Percentiles rank a stretch among this genome's conserved stretches.
Conservation (phyloP, 2,329 filamentous ascomycete genomes). For the Apiospora sp. region DNA sequence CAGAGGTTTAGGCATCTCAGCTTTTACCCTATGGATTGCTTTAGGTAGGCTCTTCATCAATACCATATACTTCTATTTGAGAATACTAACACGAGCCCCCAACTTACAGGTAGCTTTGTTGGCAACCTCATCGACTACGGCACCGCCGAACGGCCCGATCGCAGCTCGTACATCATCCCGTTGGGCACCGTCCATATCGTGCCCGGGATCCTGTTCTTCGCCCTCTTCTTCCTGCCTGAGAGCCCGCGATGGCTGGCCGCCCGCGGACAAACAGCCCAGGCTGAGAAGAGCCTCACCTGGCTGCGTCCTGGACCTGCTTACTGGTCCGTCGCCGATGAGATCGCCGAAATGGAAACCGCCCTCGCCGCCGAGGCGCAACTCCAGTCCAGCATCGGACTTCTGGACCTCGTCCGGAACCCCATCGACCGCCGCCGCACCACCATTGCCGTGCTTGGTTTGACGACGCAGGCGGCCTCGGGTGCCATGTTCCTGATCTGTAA, state of each 20-base stretch:
- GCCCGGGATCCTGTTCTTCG: conserved; percentile 47
- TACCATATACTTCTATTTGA: conserved; percentile 31
- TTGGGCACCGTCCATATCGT: conserved; percentile 71
- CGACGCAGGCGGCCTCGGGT: conserved; percentile 53
- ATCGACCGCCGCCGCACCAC: conserved; percentile 53
- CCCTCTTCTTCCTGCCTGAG: conserved; percentile 60
- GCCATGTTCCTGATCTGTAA: conserved; percentile 54
- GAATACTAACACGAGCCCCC: not conserved
- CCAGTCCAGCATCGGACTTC: conserved; percentile 42
- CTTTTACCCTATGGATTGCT: conserved; percentile 57
- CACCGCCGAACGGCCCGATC: conserved; percentile 64
- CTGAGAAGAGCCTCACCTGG: conserved; percentile 44
- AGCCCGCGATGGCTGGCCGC: conserved; percentile 73
- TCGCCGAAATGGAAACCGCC: conserved; percentile 47
- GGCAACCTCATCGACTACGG: conserved; percentile 68
- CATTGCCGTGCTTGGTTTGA: conserved; percentile 50
- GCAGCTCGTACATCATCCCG: conserved; percentile 74
- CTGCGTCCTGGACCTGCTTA: conserved; percentile 39
- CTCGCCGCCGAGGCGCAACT: conserved; percentile 45
- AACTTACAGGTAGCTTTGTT: conserved; percentile 52
- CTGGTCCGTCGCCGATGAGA: conserved; percentile 43
- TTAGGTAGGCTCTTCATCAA: conserved; percentile 49
- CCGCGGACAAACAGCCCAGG: conserved; percentile 27
- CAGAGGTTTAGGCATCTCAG: conserved; percentile 55
- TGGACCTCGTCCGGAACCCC: conserved; percentile 54